Evolutionary conservation across 2,329 filamentous ascomycete species (phyloP).

Genomic region (Cucurbitaria berberidis): DNA sequence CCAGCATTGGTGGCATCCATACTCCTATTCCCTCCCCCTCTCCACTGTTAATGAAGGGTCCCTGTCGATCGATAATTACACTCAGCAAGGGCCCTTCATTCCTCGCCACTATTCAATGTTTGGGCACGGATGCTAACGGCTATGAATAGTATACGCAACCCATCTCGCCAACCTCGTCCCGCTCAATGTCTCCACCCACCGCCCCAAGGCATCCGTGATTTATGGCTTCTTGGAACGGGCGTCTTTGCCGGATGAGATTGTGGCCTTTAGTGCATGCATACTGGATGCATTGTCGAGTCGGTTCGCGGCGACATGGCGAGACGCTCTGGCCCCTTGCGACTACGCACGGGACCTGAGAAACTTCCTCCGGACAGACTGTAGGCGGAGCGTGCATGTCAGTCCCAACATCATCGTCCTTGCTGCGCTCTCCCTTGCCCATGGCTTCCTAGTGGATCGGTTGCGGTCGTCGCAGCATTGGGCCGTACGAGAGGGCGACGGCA

Average conservation of each 20-base stretch:
- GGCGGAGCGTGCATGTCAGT: conserved; percentile 21
- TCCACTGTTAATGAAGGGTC: conserved; percentile 14
- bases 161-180: conserved; percentile 48
- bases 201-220: conserved; percentile 35
- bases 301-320: conserved; percentile 42
- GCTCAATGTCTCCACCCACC: conserved; percentile 36
- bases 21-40: conserved; percentile 7
- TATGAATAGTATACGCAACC: conserved; percentile 42
- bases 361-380: conserved; percentile 22
- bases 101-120: conserved; percentile 13
- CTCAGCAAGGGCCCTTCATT: conserved; percentile 13
- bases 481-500: conserved; percentile 27
- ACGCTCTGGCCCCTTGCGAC: conserved; percentile 27
- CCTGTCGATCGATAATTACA: conserved; percentile 29
- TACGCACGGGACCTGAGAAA: conserved; percentile 18
- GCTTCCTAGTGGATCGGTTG: conserved; percentile 42
- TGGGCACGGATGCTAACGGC: conserved; percentile 23
- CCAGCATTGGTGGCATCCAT: background rate
- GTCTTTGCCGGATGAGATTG: conserved; percentile 40
- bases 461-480: conserved; percentile 44
- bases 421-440: conserved; percentile 44
- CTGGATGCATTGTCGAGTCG: conserved; percentile 43
- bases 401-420: conserved; percentile 47
- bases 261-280: conserved; percentile 49
- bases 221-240: conserved; percentile 39